Evolutionary conservation across 345 rosid genomes (phyloP).

Genomic region (Eucalyptus albens): DNA sequence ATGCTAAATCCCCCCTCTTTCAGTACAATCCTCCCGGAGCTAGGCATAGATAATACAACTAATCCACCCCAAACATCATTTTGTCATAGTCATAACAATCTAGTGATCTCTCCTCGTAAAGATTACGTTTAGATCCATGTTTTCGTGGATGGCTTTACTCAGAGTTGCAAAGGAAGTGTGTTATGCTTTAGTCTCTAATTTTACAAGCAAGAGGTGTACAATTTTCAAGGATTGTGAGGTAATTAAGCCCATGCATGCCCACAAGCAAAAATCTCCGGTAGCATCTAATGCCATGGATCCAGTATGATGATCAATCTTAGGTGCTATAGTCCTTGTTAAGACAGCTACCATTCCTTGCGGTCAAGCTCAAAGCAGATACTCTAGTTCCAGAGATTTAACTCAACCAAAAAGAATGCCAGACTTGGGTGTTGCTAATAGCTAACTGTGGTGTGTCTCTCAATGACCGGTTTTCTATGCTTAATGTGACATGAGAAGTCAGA

Average conservation of each 20-base stretch:
- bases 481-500: neutral
- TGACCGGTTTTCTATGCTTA: accelerated
- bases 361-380: neutral
- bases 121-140: neutral
- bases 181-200: too few species aligned
- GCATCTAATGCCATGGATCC: neutral
- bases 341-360: neutral
- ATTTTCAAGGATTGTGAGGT: too few species aligned
- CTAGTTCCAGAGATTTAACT: neutral
- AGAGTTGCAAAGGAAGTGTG: too few species aligned
- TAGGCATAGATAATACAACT: too few species aligned
- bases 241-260: too few species aligned
- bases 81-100: too few species aligned
- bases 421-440: neutral
- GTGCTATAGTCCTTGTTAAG: neutral
- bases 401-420: neutral
- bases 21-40: too few species aligned
- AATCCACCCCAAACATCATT: too few species aligned
- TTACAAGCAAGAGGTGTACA: too few species aligned
- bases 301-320: neutral
- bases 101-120: too few species aligned
- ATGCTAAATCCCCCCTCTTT: too few species aligned
- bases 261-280: neutral
- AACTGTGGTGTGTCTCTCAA: neutral
- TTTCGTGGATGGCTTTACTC: too few species aligned